Evolutionary conservation across 257 asterid genomes (phyloP), one percentile per base, ranked within the genome.

Genomic region (Pogostemon cablin): DNA sequence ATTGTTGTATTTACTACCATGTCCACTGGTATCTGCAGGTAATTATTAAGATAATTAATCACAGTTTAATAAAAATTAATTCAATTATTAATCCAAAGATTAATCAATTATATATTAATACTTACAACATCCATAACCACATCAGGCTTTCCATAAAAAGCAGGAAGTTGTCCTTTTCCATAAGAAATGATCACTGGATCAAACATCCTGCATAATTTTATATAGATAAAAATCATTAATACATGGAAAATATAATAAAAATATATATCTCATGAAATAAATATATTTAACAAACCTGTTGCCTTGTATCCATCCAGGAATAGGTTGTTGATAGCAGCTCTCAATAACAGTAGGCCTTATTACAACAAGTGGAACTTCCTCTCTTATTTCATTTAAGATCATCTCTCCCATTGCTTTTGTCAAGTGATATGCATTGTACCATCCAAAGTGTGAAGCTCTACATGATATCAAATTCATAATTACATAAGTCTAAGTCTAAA

Each of bases 261-360:
- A 32, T 0, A 38, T 1, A 32, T 34, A 70, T 10, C 5, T 44
- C 3, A 2, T n/a, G n/a, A n/a, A n/a, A n/a, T n/a, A n/a, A n/a
- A n/a, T n/a, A n/a, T n/a, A n/a, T n/a, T n/a, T n/a, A n/a, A n/a
- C n/a, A n/a, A n/a, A n/a, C n/a, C 81, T 80, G 9, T 79, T 68
- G 76, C 91, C 91, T 80, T 86, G 89, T 59, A 86, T 84, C 89
- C 89, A 86, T 56, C 91, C 89, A 3, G 86, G 83, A 20, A 84
- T 43, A 12, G 92, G 89, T 0, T 80, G 68, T 40, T 41, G 59
- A 11, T 69, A 80, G 52, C 78, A 62, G 72, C 89, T 80, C 50
- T 82, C 87, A n/a, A 86, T 75, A 8, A 56, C 55, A 9, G 79
- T 38, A 4, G 92, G 92, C 25, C 89, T 43, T 15, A 86, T 66